These are phyloP conservation scores for Tremella mesenterica DNA, from an alignment of 768 basidiomycete genomes.

Conservation along the genomic window DNA sequence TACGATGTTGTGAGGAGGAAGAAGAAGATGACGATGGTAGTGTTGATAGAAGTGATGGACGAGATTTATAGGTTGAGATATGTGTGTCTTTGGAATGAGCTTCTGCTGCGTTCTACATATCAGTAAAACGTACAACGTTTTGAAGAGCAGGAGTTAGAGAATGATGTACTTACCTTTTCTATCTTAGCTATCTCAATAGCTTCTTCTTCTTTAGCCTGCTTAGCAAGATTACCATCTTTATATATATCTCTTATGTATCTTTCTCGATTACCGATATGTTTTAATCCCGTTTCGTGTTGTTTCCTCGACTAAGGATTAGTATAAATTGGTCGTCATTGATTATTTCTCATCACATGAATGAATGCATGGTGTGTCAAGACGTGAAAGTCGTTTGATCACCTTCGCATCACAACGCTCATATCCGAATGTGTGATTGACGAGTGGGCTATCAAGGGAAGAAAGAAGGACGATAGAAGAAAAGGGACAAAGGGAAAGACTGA, in stretches of 20 bases:
- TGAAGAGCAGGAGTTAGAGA: background rate
- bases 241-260: slow-evolving; percentile 85
- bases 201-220: slow-evolving; percentile 51
- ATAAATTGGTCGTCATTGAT: background rate
- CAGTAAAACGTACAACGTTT: background rate
- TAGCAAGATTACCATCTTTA: slow-evolving; percentile 61
- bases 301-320: slow-evolving; percentile 60
- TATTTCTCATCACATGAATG: background rate
- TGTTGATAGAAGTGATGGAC: slow-evolving; percentile 1
- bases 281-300: slow-evolving; percentile 85
- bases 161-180: slow-evolving; percentile 54
- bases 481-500: slow-evolving; percentile 20
- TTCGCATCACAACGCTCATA: too few species aligned
- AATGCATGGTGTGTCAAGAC: too few species aligned
- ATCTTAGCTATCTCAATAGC: slow-evolving; percentile 78
- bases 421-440: too few species aligned
- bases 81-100: slow-evolving; percentile 61
- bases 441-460: too few species aligned
- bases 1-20: slow-evolving; percentile 49
- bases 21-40: slow-evolving; percentile 42
- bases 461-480: background rate
- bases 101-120: slow-evolving; percentile 46
- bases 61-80: slow-evolving; percentile 53
- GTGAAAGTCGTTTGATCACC: too few species aligned
- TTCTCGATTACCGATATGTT: slow-evolving; percentile 90